phyloP scores from a whole-genome alignment of 805 yeast species.

The Metschnikowia lachancei region DNA sequence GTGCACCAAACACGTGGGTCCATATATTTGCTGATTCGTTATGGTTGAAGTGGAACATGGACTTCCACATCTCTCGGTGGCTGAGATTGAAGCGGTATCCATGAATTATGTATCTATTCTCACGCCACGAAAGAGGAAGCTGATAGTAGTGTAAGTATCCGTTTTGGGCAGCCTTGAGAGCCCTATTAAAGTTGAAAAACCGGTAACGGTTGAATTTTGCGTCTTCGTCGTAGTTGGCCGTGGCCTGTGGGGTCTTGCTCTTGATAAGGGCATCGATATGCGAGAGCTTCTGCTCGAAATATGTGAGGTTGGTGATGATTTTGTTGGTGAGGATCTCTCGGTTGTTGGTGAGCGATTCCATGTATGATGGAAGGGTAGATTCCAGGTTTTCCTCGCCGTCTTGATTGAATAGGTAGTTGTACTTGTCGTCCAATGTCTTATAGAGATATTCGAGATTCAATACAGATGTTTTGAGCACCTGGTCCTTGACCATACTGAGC shows the following conservation, averaged over 20 bases:
- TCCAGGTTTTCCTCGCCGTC: slow-evolving; percentile 13
- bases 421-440: slow-evolving; percentile 41
- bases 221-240: slow-evolving; percentile 27
- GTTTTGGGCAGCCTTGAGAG: slow-evolving; percentile 29
- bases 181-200: slow-evolving; percentile 39
- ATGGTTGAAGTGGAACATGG: slow-evolving; percentile 61
- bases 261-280: slow-evolving; percentile 40
- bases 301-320: slow-evolving; percentile 42
- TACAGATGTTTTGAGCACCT: slow-evolving; percentile 36
- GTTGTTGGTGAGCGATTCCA: slow-evolving; percentile 11
- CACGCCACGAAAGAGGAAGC: slow-evolving; percentile 90
- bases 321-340: slow-evolving; percentile 35
- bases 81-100: slow-evolving; percentile 82
- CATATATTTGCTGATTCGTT: slow-evolving; percentile 92
- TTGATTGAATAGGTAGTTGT: slow-evolving; percentile 34
- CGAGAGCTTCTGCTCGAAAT: slow-evolving; percentile 40
- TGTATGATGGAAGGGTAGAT: not conserved
- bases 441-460: slow-evolving; percentile 40
- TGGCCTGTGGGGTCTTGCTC: slow-evolving; percentile 31
- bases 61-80: slow-evolving; percentile 56
- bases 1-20: slow-evolving; percentile 79
- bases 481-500: slow-evolving; percentile 33
- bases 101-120: slow-evolving; percentile 75
- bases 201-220: slow-evolving; percentile 34
- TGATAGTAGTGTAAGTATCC: slow-evolving; percentile 68